Evolutionary conservation across 1,284 basidiomycete species (phyloP), one percentile per base, ranked within the genome.

Genomic region (Coniferiporia weirii): DNA sequence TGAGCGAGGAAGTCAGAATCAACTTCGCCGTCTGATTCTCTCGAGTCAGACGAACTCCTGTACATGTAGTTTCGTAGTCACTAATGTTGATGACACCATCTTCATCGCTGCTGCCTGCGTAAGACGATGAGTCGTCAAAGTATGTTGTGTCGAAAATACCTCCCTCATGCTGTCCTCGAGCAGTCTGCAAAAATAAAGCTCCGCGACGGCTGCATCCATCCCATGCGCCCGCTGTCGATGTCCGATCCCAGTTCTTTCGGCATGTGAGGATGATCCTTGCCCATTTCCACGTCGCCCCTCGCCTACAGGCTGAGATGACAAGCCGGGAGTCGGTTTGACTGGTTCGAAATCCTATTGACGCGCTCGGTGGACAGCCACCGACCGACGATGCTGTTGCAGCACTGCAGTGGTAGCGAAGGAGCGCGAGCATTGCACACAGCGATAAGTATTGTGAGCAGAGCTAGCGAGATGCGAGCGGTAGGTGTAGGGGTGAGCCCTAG

Each of bases 51-150:
- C 10, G 55, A 57, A 38, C 22, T 51, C 7, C 32, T 7, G 19
- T 57, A 22, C 13, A 57, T 19, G 22, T 50, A 57, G 27, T 48
- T 57, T n/a, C 47, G 19, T 57, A 34, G 9, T 51, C 40, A 13
- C 38, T 48, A 5, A 44, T 56, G 9, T 32, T 43, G 47, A 38
- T 34, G 38, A 43, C 48, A n/a, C 3, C 34, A 8, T 15, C 51
- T 35, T 10, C 34, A 15, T 36, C 35, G 17, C 15, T n/a, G n/a
- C 32, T 13, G n/a, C 19, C 20, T 5, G 22, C 20, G 3, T 8
- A 4, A 12, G 13, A 10, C 1, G 3, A 2, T 15, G 32, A 9
- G 27, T 15, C 13, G 54, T 48, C 17, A 15, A 9, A 7, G 36
- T 7, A 38, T n/a, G n/a, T n/a, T n/a, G n/a, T n/a, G n/a, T n/a